Percentiles rank a stretch among this genome's conserved stretches.
Conservation (phyloP, 179 eudicot species). For the Silene vulgaris region DNA sequence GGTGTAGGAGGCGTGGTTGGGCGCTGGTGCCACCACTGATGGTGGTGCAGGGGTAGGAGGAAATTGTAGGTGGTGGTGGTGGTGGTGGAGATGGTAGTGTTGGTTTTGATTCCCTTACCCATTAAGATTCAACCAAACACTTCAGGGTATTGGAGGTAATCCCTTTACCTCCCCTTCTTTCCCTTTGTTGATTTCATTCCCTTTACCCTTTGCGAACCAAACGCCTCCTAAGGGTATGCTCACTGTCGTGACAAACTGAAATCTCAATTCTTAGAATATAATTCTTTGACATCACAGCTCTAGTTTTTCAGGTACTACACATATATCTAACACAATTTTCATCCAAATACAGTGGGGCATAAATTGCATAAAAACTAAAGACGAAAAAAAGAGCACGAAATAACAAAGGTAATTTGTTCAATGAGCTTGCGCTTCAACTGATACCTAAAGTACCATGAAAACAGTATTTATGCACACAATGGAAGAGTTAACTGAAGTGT, state of each 20-base stretch:
- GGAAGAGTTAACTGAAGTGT: conserved; percentile 9
- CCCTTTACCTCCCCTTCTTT: too few species aligned
- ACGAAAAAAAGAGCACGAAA: not conserved
- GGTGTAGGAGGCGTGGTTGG: too few species aligned
- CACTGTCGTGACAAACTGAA: not conserved
- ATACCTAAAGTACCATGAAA: not conserved
- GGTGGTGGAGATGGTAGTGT: too few species aligned
- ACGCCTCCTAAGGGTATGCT: not conserved
- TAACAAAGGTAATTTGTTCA: not conserved
- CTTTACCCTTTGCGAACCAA: too few species aligned
- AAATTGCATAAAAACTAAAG: not conserved
- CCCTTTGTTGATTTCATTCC: too few species aligned
- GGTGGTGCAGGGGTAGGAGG: too few species aligned
- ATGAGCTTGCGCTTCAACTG: not conserved
- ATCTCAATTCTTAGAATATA: not conserved
- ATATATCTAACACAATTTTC: not conserved
- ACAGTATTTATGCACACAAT: not conserved
- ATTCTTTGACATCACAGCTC: not conserved
- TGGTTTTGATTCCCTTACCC: too few species aligned
- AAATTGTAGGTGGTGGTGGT: too few species aligned
- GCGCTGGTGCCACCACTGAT: too few species aligned
- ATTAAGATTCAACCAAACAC: too few species aligned
- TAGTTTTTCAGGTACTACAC: not conserved
- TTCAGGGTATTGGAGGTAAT: too few species aligned
- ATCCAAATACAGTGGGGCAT: not conserved